Evolutionary conservation across 1,284 basidiomycete species (phyloP), one percentile per base, ranked within the genome.

Genomic region (Cryptococcus depauperatus): DNA sequence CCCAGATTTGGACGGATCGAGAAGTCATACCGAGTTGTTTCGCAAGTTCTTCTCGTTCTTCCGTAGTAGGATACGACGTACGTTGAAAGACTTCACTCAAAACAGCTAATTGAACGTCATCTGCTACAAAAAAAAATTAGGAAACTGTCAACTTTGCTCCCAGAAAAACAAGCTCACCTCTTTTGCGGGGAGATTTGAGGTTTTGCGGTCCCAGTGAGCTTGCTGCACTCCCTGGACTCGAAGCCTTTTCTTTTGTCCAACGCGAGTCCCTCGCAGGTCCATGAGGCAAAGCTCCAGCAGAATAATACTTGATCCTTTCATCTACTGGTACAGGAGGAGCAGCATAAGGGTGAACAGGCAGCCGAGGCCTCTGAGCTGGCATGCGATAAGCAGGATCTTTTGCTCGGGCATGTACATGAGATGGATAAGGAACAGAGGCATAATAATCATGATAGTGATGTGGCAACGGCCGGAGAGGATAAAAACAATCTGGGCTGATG

Each of bases 1-100:
- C 60, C 61, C 61, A 61, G 27, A 63, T 63, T 35, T 63, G 61
- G 9, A 63, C 59, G 29, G 52, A 57, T 5, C 61, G 43, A 16
- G 52, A 56, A 2, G 61, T 61, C 61, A 63, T 63, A 11, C 59
- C 61, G 21, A 63, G 46, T n/a, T 37, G 41, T 28, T 46, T 35
- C 8, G 57, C 59, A 5, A 63, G 44, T 3, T 39, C 43, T 11
- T 63, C 57, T 10, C 61, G 27, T 35, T 63, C 61, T 25, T 51
- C 55, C 4, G 59, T 63, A 7, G 52, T 47, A 9, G 61, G 61
- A 37, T 61, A 63, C 3, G 47, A 35, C 3, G 58, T 54, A 19
- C 47, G 37, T 6, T 51, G 51, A 42, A 62, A 62, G 6, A 53
- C 55, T 3, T 56, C 39, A n/a, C 34, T 49, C 10, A 62, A 44